A percentile compares a stretch with the other conserved stretches of the same genome.
Evolutionary conservation across 2,329 filamentous ascomycete species (phyloP).

Genomic region (Neurospora crassa): DNA sequence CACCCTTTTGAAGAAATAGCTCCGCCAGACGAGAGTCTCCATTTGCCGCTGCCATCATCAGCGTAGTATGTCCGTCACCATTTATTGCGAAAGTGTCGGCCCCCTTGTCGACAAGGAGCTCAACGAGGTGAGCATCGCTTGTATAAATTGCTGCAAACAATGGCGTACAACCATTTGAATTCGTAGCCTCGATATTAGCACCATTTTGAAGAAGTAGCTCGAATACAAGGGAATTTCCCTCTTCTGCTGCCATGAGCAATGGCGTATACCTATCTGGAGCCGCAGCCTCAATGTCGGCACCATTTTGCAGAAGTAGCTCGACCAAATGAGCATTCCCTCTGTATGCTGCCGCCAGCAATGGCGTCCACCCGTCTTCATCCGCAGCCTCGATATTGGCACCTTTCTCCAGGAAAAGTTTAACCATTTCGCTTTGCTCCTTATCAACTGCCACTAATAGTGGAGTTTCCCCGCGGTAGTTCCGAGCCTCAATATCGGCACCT

Average conservation of each 20-base stretch:
- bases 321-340: neutral
- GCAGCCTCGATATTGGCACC: neutral
- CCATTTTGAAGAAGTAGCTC: neutral
- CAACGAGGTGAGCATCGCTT: no score
- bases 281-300: neutral
- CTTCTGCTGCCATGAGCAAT: accelerated
- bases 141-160: no score
- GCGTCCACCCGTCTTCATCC: neutral
- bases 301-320: neutral
- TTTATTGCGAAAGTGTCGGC: neutral
- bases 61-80: accelerated
- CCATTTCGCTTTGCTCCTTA: no score
- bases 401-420: neutral
- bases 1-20: neutral
- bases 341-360: neutral
- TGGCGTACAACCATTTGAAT: no score
- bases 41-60: neutral
- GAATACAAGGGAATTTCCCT: neutral
- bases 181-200: neutral
- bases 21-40: neutral
- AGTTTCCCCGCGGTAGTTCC: no score
- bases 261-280: neutral
- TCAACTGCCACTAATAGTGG: no score
- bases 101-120: neutral
- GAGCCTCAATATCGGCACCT: neutral